Evolutionary conservation across 495 filamentous ascomycete species (phyloP).

Genomic region (Trichoderma orchidacearum): DNA sequence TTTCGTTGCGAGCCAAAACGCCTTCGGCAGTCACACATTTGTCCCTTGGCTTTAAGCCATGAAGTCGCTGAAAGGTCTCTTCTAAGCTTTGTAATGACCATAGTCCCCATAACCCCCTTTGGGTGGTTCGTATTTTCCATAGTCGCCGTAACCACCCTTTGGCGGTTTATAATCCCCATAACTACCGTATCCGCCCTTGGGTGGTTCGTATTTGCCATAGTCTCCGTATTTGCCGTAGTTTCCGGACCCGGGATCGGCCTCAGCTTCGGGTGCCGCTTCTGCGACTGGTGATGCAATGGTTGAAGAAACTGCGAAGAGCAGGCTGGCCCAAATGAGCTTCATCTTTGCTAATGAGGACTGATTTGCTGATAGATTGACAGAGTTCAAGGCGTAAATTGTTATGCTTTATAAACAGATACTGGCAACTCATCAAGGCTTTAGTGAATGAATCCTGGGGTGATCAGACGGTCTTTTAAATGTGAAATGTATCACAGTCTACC

Average conservation of each 20-base stretch:
- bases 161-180: constrained; percentile 3
- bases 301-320: background rate
- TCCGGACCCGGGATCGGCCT: background rate
- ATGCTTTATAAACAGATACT: too few relatives aligned
- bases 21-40: too few relatives aligned
- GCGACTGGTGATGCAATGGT: background rate
- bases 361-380: background rate
- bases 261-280: background rate
- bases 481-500: too few relatives aligned
- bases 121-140: background rate
- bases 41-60: too few relatives aligned
- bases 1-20: too few relatives aligned
- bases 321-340: background rate
- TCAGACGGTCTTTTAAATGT: too few relatives aligned
- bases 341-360: background rate
- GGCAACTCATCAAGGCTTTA: too few relatives aligned
- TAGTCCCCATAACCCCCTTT: background rate
- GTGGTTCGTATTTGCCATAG: background rate
- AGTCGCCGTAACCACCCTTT: background rate
- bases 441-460: too few relatives aligned
- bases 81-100: too few relatives aligned
- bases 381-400: too few relatives aligned
- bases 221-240: constrained; percentile 1
- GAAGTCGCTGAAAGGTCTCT: too few relatives aligned
- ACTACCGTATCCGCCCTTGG: background rate